Evolutionary conservation across 805 yeast species (phyloP), one percentile per base, ranked within the genome.

Genomic region (Wickerhamiella siamensis): DNA sequence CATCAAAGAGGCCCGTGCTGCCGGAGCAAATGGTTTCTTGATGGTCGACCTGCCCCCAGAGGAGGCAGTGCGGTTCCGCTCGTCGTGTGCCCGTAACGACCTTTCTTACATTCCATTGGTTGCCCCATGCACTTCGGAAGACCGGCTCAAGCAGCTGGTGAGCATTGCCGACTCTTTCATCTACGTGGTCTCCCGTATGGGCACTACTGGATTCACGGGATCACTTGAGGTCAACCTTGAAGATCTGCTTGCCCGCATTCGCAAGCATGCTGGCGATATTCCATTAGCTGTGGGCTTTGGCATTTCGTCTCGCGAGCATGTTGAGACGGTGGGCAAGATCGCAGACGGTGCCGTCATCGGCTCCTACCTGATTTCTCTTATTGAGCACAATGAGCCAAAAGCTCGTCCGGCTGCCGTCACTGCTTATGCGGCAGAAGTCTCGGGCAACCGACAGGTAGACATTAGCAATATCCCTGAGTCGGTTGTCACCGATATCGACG

Each of bases 261-360:
- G 94, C 59, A 69, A 72, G 46, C 70, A 73, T 54, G 71, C 93
- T n/a, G 76, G 77, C 18, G 72, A 71, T 38, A 79, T 73, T 33
- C 94, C 95, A 29, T 59, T 87, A 47, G 96, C 96, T 20, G 95
- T 91, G 36, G 99, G 99, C 1, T 91, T 91, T 53, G 99, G 99
- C 61, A 93, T 91, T 42, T 76, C 91, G 33, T 88, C 94, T 10
- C 76, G 95, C 63, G 94, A 86, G 48, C 97, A 91, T 62, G 87
- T 79, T 61, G 58, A 73, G 47, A 67, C 74, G 36, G 94, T 88
- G 29, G 93, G 95, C 45, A 59, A 72, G 12, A 63, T 74, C 35
- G 81, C 97, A 12, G 95, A 91, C 56, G 99, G 95, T 67, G 94
- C 87, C 32, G 98, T 88, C 27, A 86, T 91, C 58, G 99, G 98